phyloP scores from a whole-genome alignment of 768 basidiomycete genomes.

The Lyophyllum shimeji region DNA sequence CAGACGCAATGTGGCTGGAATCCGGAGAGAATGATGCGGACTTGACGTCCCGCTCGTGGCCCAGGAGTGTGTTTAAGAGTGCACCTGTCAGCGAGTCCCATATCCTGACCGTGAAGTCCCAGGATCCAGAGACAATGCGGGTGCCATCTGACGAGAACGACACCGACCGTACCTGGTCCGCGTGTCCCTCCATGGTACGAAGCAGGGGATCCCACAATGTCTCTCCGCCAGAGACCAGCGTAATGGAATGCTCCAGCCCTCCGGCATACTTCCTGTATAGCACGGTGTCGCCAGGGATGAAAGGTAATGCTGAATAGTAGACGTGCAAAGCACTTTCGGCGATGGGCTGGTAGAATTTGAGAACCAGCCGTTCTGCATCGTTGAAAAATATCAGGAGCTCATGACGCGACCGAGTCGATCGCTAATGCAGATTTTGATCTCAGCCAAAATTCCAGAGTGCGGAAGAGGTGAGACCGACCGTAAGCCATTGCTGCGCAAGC shows the following conservation, averaged over 20 bases:
- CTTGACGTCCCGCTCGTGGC: background rate
- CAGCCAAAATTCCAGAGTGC: background rate
- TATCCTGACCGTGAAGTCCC: background rate
- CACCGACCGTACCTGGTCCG: conserved; percentile 4
- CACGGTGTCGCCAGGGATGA: conserved; percentile 3
- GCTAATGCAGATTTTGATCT: background rate
- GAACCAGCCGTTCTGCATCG: conserved; percentile 3
- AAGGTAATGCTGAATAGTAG: conserved; percentile 7
- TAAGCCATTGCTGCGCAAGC: conserved; percentile 1
- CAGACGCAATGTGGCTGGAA: conserved; percentile 7
- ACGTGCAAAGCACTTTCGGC: conserved; percentile 8
- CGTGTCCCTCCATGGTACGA: conserved; percentile 8
- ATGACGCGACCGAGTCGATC: background rate
- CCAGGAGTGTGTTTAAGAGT: background rate
- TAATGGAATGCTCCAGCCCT: background rate
- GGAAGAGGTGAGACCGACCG: background rate
- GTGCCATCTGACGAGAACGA: conserved; percentile 4
- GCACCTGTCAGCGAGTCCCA: background rate
- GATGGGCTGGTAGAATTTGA: conserved; percentile 8
- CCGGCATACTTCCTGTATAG: conserved; percentile 1
- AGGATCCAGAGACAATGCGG: background rate
- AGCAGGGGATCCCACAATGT: conserved; percentile 4
- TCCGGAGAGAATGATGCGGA: conserved; percentile 5
- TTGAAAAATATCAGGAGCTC: conserved; percentile 5
- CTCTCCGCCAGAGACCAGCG: conserved; percentile 1